Conservation (phyloP, 345 rosid species). For the Durio zibethinus region DNA sequence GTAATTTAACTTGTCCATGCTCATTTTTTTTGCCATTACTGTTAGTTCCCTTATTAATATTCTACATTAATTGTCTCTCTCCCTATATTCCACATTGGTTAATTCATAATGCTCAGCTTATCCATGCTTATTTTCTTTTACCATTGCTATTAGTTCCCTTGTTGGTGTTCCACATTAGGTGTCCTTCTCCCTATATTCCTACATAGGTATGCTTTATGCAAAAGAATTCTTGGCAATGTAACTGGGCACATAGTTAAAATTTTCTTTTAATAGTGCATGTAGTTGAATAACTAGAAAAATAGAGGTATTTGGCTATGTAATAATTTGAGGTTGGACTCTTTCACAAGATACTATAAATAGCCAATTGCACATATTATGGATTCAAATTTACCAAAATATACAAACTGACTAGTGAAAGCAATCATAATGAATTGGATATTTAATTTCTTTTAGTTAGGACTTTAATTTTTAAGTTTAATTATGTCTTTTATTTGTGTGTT, state of each 20-base stretch:
- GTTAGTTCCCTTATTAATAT: no score
- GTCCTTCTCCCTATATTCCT: background rate
- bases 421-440: background rate
- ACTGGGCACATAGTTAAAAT: background rate
- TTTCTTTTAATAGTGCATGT: background rate
- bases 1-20: no score
- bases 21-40: no score
- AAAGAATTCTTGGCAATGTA: background rate
- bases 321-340: background rate
- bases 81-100: no score
- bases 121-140: background rate
- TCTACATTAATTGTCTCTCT: no score
- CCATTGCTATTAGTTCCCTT: background rate
- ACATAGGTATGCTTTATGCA: background rate
- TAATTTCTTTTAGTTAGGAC: no score
- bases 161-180: background rate
- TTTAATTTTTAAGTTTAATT: no score
- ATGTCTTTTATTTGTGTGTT: no score
- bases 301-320: background rate
- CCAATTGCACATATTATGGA: background rate
- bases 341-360: background rate
- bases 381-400: background rate
- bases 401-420: constrained; percentile 1
- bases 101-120: background rate
- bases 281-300: background rate